Base-by-base conservation (phyloP, 495 filamentous ascomycete genomes). In the Neurospora sublineolata region DNA sequence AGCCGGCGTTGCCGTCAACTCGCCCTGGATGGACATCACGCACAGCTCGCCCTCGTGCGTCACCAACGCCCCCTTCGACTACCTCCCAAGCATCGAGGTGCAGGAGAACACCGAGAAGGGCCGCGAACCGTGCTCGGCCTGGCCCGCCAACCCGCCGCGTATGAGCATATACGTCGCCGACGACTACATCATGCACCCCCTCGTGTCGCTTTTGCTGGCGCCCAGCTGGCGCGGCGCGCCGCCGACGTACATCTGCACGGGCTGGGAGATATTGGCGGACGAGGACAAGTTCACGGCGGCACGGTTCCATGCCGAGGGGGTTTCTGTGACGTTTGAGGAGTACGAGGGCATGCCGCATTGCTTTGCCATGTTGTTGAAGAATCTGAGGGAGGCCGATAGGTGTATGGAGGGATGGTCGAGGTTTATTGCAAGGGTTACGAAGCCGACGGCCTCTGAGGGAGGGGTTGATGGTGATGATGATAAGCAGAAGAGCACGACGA, bases 271-370 rank as follows among this genome's bases (percentile, higher is more conserved):
- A 72, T 84, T 97, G 36, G 80, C 88, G 1, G 93, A 97, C 78
- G 92, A 95, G 76, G 87, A 83, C 69, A 82, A 85, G 58, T 85
- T 89, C 42, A 71, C 92, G 7, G 91, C 90, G 14, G 80, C 85
- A 9, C 84, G 85, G 40, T 82, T 92, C 3, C 83, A 86, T 37
- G 74, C 77, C 8, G 88, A 89, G 16, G 90, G 90, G 14, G 91
- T 91, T 1, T 74, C 79, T 1, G 87, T 97, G 6, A 81, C 87
- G 39, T 90, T 88, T 44, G 89, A 94, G 76, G 86, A 93, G 79
- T 97, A 89, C 75, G 92, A 94, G 79, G 90, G 89, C 1, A 96
- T 97, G 93, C 94, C 94, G 60, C 94, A 98, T 77, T 92, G 90
- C 72, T 97, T 96, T 77, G 89, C 84, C 0, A 75, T 89, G 73